Evolutionary conservation across 2,329 filamentous ascomycete species (phyloP), one percentile per base, ranked within the genome.

Genomic region (Diaporthe vaccinii): DNA sequence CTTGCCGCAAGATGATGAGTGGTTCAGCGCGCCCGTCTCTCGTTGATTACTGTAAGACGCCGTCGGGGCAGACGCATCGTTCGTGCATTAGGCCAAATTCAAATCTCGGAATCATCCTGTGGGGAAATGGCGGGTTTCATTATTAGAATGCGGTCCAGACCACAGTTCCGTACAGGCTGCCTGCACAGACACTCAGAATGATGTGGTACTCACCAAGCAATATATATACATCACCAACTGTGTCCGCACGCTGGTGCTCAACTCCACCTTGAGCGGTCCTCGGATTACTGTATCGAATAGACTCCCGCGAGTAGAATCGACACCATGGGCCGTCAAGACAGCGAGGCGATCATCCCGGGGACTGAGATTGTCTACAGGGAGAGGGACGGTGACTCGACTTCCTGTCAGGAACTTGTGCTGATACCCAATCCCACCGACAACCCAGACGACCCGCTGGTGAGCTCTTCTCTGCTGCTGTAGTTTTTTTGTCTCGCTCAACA

Each of bases 291-390:
- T 15, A 28, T 15, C 14, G n/a, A 20, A 46, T 31, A 62, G 14
- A 46, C 39, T 62, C n/a, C 25, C 15, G 8, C 25, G n/a, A 17
- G 36, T 15, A 62, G 39, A 10, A 15, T 25, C 36, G 53, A 34
- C 28, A 36, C 22, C 4, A 74, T 74, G 72, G 28, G 51, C 58
- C 8, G n/a, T 10, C 46, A 22, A 55, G 51, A 55, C 34, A 53
- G 17, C 4, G 39, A 28, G 12, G 34, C 20, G 9, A 36, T 69
- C 10, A 68, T 74, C n/a, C 72, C 72, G 4, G 72, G 59, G 31
- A 74, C 72, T 28, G 61, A 74, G 61, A 36, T 74, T 17, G 61
- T 74, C 28, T 74, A 57, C 22, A 25, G 46, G 59, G 61, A 46
- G 41, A 36, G 44, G 3, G 59, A 74, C 25, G 59, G 49, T 36